Evolutionary conservation across 1,284 basidiomycete species (phyloP).

Genomic region (Apiotrichum porosum): DNA sequence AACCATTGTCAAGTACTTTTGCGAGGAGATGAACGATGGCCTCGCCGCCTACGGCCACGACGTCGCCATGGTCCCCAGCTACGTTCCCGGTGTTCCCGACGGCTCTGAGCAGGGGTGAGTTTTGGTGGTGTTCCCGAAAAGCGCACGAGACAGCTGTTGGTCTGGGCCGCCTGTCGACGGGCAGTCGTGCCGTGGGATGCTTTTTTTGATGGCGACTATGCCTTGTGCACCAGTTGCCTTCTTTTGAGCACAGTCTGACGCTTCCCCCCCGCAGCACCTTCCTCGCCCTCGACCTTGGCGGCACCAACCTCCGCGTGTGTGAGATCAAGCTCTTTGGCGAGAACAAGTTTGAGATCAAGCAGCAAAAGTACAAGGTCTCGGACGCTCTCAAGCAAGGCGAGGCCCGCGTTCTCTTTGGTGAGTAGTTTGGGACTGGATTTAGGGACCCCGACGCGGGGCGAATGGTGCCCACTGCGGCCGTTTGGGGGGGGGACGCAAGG

Average conservation of each 20-base stretch:
- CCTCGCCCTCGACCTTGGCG: constrained; percentile 88
- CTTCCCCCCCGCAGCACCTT: constrained; percentile 69
- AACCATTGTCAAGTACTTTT: constrained; percentile 69
- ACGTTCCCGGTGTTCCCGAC: constrained; percentile 82
- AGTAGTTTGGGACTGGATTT: too few species aligned
- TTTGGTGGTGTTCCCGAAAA: too few species aligned
- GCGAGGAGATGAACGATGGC: constrained; percentile 69
- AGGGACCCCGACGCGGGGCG: too few species aligned
- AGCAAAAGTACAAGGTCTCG: constrained; percentile 91
- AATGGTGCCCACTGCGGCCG: too few species aligned
- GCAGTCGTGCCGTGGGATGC: too few species aligned
- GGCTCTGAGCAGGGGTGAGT: constrained; percentile 84
- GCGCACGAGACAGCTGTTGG: too few species aligned
- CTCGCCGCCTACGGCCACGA: constrained; percentile 65
- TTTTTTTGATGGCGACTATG: too few species aligned
- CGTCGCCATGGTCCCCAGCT: constrained; percentile 90
- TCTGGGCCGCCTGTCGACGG: too few species aligned
- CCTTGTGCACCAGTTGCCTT: too few species aligned
- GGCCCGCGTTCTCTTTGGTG: constrained; percentile 74
- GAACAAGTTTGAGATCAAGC: constrained; percentile 78
- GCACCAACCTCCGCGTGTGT: constrained; percentile 94
- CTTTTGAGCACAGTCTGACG: too few species aligned
- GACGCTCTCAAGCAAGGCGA: constrained; percentile 85
- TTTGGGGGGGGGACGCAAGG: background rate
- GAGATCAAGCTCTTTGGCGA: constrained; percentile 85